Evolutionary conservation across 345 rosid species (phyloP), one percentile per base, ranked within the genome.

Genomic region (Eucalyptus erythrocorys): DNA sequence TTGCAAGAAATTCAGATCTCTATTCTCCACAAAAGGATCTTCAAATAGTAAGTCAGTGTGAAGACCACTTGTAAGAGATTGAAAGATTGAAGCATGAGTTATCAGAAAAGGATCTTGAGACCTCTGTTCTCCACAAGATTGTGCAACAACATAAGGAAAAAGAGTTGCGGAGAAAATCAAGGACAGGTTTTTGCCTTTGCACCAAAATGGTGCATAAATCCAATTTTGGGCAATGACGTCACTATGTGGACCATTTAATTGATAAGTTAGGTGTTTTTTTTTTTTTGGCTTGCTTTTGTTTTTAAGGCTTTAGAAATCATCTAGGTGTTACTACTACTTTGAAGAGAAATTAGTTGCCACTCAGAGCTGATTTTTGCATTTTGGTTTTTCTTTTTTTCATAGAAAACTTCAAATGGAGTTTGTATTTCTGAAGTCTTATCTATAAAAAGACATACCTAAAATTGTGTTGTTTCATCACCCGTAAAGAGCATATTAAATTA

Each of bases 1-100:
- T 80, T 89, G 92, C 87, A 90, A 89, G 95, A 93, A 90, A 94
- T 95, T 26, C 94, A 93, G 87, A 4, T 48, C 4, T 48, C 48
- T 11, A 1, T 4, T 48, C 48, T 48, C 48, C 48, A 48, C 81
- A 91, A 50, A 93, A 92, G 86, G 95, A 93, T 50, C 76, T 89
- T 76, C 90, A 92, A 89, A 87, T 95, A 43, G n/a, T 81, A 34
- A 50, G 86, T 32, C 94, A 12, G 9, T 48, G 87, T 27, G 51
- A 51, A 45, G 34, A 49, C 42, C 86, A 86, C 90, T 30, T 26
- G 86, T 57, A 85, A 49, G 79, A 82, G 89, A 87, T 89, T n/a
- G 64, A 90, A 79, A 45, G 76, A 53, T 85, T 85, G 80, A 90
- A 90, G 88, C 85, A 50, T 11, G 91, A 88, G 48, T 16, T 85